A percentile compares a stretch with the other conserved stretches of the same genome.
These are phyloP conservation scores for Podaxis sp. DNA, from an alignment of 768 basidiomycete species.

Conservation along the genomic window DNA sequence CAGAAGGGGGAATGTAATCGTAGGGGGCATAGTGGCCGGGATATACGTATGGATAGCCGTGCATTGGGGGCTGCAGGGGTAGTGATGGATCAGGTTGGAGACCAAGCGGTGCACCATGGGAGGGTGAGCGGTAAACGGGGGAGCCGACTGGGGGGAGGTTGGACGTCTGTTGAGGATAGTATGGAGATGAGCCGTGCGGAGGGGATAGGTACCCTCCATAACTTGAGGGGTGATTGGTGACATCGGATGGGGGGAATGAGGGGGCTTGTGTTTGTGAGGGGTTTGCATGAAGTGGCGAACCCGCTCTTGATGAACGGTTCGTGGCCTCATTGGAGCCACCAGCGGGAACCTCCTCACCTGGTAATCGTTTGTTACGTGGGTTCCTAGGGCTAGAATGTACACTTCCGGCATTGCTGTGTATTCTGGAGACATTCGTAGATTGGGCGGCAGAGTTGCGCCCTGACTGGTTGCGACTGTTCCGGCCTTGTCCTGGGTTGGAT, in stretches of 20 bases:
- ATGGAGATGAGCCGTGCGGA: slow-evolving; percentile 17
- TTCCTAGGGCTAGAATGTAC: slow-evolving; percentile 24
- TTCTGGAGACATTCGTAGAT: slow-evolving; percentile 29
- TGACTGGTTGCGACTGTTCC: slow-evolving; percentile 26
- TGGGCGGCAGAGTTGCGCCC: slow-evolving; percentile 28
- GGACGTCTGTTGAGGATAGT: slow-evolving; percentile 18
- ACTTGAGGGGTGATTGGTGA: not conserved
- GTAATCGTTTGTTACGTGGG: slow-evolving; percentile 38
- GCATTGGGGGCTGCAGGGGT: slow-evolving; percentile 15
- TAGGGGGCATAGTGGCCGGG: slow-evolving; percentile 19
- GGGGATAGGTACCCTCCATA: slow-evolving; percentile 10
- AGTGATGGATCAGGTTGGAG: slow-evolving; percentile 15
- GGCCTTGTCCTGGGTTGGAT: slow-evolving; percentile 9
- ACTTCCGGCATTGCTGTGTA: slow-evolving; percentile 38
- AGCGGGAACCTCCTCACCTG: slow-evolving; percentile 32
- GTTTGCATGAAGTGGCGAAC: slow-evolving; percentile 2
- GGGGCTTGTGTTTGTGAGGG: not conserved
- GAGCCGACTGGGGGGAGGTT: slow-evolving; percentile 7
- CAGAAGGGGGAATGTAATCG: slow-evolving; percentile 23
- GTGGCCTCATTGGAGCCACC: slow-evolving; percentile 5
- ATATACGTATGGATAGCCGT: slow-evolving; percentile 16
- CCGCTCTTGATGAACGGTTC: slow-evolving; percentile 5
- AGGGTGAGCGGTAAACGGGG: slow-evolving; percentile 17
- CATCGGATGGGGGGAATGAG: slow-evolving; percentile 8
- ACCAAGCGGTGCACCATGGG: slow-evolving; percentile 1